Evolutionary conservation across 805 yeast genomes (phyloP), one percentile per base, ranked within the genome.

Genomic region (Starmerella scarabaei): DNA sequence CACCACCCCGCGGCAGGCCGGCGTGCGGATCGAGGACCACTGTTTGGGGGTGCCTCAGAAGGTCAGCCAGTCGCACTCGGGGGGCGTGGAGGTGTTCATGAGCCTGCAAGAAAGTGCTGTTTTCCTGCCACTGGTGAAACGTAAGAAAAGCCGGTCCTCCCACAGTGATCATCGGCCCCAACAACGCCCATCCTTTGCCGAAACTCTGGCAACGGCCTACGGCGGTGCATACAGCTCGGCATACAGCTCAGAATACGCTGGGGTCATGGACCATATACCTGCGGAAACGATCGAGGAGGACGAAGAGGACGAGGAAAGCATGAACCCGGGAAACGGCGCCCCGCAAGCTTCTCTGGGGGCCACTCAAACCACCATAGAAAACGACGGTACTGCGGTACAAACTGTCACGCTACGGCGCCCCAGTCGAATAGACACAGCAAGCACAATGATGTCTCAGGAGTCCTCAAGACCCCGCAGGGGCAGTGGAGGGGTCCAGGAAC

Each of bases 91-190:
- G 31, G 44, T 58, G 12, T 58, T 50, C 18, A 48, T 58, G 12
- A 41, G 55, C n/a, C 38, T 56, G 20, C 60, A 58, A 36, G 62
- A 58, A 43, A 52, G 52, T 19, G 53, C 53, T 3, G 40, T 58
- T 5, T 58, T 55, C 36, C 43, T 58, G 40, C 53, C 60, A 2
- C 43, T 42, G 12, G 37, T 38, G 31, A 32, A 36, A 35, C 17
- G 27, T 7, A n/a, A 26, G 18, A 15, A 36, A 21, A 38, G 28
- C 21, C 40, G 33, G 20, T 31, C 16, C 37, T 35, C 35, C 5
- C 30, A n/a, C n/a, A n/a, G 41, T 17, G 30, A 15, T 23, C 27
- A 26, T 18, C 44, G 20, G 21, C 37, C 18, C 26, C 38, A 30
- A 17, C 38, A 19, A 6, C 21, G 39, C 33, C 24, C 4, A 14